Conservation (phyloP, 768 basidiomycete genomes). For the Rhodotorula diobovata region DNA sequence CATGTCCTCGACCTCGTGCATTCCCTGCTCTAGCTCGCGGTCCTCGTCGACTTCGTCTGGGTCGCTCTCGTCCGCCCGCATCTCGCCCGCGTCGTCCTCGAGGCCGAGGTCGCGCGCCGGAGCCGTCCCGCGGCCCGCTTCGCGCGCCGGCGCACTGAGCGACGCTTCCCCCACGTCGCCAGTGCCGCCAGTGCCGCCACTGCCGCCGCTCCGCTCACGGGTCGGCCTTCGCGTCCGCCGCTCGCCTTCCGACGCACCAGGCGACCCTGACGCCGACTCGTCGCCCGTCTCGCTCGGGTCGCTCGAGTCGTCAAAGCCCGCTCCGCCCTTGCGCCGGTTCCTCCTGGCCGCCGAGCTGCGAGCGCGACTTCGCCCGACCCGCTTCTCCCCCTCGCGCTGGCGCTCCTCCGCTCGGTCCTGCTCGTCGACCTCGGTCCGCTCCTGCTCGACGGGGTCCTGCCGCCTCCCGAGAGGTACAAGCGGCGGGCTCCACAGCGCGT, state of each 20-base stretch:
- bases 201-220: background rate
- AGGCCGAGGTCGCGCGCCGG: background rate
- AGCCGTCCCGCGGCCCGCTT: too few relatives aligned
- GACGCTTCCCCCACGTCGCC: background rate
- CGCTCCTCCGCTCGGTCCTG: background rate
- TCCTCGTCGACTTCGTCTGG: constrained; percentile 1
- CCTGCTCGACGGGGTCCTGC: background rate
- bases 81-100: background rate
- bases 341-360: background rate
- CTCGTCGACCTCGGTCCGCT: background rate
- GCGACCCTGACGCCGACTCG: background rate
- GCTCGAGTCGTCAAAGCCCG: background rate
- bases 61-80: background rate
- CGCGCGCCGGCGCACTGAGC: background rate
- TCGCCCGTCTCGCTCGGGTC: background rate
- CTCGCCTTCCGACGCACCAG: background rate
- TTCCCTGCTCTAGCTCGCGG: constrained; percentile 5
- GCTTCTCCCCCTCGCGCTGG: background rate
- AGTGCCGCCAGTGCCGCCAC: background rate
- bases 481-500: background rate
- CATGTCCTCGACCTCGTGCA: constrained; percentile 17
- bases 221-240: background rate
- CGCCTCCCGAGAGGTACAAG: background rate
- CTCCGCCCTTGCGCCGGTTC: background rate
- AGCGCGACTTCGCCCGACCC: background rate